Conservation (phyloP, 805 yeast species). For the Monosporozyma servazzii region DNA sequence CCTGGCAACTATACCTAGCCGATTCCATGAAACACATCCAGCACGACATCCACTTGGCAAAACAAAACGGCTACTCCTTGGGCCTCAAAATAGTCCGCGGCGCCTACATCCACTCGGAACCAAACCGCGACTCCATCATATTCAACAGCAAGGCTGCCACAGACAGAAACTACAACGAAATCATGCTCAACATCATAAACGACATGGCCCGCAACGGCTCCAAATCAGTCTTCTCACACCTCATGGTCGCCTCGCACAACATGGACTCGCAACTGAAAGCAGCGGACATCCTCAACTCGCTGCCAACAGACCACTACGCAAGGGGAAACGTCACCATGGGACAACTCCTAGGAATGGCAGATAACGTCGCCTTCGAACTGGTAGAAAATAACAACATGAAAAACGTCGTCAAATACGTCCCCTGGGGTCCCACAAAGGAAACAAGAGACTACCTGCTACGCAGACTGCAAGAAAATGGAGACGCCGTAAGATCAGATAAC, state of each 20-base stretch:
- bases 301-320: slow-evolving; percentile 40
- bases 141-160: slow-evolving; percentile 67
- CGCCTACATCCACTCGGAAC: slow-evolving; percentile 88
- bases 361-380: slow-evolving; percentile 70
- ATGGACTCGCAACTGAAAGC: slow-evolving; percentile 66
- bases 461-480: slow-evolving; percentile 92
- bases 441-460: slow-evolving; percentile 83
- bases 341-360: slow-evolving; percentile 94
- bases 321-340: slow-evolving; percentile 70
- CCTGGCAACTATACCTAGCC: slow-evolving; percentile 84
- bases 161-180: slow-evolving; percentile 80
- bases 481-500: slow-evolving; percentile 77
- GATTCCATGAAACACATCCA: slow-evolving; percentile 56
- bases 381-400: slow-evolving; percentile 53
- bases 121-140: slow-evolving; percentile 55
- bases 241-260: slow-evolving; percentile 90
- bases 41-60: slow-evolving; percentile 57
- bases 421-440: slow-evolving; percentile 96
- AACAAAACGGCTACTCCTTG: slow-evolving; percentile 50
- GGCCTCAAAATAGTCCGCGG: slow-evolving; percentile 92
- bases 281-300: slow-evolving; percentile 41
- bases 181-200: slow-evolving; percentile 52
- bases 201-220: slow-evolving; percentile 40
- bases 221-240: slow-evolving; percentile 53
- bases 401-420: slow-evolving; percentile 86